These are phyloP conservation scores for Rosa rugosa DNA, from an alignment of 306 rosid genomes.

Conservation along the genomic window DNA sequence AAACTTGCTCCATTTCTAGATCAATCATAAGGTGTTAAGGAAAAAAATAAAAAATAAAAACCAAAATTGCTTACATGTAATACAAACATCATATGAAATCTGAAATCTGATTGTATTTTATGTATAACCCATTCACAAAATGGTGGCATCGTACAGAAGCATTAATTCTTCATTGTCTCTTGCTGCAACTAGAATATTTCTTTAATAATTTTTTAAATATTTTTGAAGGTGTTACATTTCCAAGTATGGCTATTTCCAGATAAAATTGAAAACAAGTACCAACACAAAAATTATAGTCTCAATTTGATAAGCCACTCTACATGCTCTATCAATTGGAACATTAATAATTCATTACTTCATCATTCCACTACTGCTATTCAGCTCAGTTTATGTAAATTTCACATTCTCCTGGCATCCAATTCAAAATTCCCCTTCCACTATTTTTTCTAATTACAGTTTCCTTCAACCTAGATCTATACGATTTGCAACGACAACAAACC, in stretches of 20 bases:
- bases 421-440: neutral
- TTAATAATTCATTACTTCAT: neutral
- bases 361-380: neutral
- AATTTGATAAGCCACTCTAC: neutral
- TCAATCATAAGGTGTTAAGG: neutral
- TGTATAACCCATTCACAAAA: neutral
- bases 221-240: neutral
- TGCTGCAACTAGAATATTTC: neutral
- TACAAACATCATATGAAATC: neutral
- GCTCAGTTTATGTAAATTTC: neutral
- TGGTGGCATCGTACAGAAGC: neutral
- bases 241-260: slow-evolving; percentile 6
- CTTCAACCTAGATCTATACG: slow-evolving; percentile 1
- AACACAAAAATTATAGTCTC: neutral
- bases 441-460: neutral
- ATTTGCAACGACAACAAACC: neutral
- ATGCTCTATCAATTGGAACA: neutral
- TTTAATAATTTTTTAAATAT: no score
- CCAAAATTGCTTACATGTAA: neutral
- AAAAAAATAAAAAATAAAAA: no score
- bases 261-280: neutral
- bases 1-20: neutral
- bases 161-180: neutral
- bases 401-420: neutral
- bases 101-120: neutral